Percentiles rank a stretch among this genome's conserved stretches.
phyloP scores from a whole-genome alignment of 306 rosid species.

The Inga oerstediana region DNA sequence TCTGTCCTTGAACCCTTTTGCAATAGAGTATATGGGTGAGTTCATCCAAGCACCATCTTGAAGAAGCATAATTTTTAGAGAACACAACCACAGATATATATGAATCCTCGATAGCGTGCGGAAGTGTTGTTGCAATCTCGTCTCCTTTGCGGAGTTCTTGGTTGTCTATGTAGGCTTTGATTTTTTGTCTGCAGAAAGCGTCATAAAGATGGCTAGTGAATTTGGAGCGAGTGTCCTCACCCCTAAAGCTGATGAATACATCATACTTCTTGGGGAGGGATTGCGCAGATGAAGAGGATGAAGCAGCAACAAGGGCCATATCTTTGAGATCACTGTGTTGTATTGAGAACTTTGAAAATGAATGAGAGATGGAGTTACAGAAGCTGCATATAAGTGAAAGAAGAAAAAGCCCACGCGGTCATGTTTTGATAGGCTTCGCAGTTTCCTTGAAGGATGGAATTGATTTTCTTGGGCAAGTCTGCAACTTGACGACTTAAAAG shows the following conservation, averaged over 20 bases:
- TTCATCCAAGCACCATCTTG: conserved; percentile 6
- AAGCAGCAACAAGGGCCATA: background rate
- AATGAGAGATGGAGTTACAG: too few species aligned
- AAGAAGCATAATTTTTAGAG: background rate
- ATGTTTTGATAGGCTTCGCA: too few species aligned
- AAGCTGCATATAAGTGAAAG: too few species aligned
- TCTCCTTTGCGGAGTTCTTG: background rate
- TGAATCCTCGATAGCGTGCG: background rate
- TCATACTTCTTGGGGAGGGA: background rate
- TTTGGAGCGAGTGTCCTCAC: background rate
- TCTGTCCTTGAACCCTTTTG: background rate
- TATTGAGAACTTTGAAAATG: background rate
- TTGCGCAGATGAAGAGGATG: conserved; percentile 5
- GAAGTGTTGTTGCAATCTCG: background rate
- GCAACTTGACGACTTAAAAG: background rate
- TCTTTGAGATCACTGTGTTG: background rate
- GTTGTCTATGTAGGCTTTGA: background rate
- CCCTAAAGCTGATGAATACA: background rate
- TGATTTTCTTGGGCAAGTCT: background rate
- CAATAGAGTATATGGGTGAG: background rate
- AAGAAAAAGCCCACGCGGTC: too few species aligned
- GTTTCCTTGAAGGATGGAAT: too few species aligned
- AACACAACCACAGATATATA: background rate
- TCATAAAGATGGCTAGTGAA: background rate
- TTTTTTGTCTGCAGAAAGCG: background rate